Evolutionary conservation across 2,329 filamentous ascomycete species (phyloP).

Genomic region (Microsporum canis): DNA sequence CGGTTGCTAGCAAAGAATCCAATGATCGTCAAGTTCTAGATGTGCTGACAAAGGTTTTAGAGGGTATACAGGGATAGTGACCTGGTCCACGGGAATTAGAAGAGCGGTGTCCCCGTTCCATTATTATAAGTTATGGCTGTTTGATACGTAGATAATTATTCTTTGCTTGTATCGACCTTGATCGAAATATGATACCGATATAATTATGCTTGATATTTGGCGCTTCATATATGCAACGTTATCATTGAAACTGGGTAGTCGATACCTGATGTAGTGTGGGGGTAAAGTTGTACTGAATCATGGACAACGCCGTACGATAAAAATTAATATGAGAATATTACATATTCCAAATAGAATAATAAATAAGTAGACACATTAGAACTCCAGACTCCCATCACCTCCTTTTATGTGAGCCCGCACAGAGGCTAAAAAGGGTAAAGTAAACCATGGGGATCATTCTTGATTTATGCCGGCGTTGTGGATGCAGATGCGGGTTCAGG

Average conservation of each 20-base stretch:
- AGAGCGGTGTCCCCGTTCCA: neutral
- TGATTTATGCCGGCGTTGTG: neutral
- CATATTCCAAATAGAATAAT: neutral
- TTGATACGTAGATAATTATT: neutral
- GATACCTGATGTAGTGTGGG: neutral
- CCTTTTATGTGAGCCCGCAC: neutral
- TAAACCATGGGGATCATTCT: neutral
- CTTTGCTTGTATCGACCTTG: neutral
- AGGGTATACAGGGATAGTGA: constrained; percentile 20
- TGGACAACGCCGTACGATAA: too few relatives aligned
- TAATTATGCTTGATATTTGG: neutral
- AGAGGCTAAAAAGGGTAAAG: neutral
- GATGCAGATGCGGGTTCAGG: neutral
- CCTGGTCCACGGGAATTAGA: neutral
- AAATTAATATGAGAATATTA: neutral
- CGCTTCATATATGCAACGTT: neutral
- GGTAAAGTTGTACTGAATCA: neutral
- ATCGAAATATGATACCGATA: neutral
- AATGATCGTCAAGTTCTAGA: constrained; percentile 30
- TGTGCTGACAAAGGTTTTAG: constrained; percentile 49
- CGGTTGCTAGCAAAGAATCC: constrained; percentile 31
- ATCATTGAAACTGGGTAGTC: neutral
- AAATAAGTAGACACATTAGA: neutral
- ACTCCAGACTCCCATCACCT: neutral
- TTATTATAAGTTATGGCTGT: neutral